Evolutionary conservation across 176 grass and related monocot species (phyloP).

Genomic region (Pontederia crassipes): DNA sequence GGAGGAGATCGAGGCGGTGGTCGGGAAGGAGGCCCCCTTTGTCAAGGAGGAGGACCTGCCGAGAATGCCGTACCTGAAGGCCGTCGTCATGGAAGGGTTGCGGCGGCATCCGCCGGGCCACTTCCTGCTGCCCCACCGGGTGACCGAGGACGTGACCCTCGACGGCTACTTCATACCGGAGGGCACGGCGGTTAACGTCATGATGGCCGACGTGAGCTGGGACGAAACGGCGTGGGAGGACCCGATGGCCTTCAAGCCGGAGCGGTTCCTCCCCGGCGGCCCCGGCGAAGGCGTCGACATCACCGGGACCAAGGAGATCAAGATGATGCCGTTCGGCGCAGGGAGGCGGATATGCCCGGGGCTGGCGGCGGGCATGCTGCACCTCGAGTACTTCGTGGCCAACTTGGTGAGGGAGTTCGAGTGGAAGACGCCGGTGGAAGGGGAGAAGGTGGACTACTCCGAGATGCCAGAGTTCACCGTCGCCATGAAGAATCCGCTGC

Average conservation of each 20-base stretch:
- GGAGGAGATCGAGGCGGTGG: no score
- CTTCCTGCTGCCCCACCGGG: constrained; percentile 22
- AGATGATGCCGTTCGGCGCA: constrained; percentile 65
- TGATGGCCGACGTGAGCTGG: constrained; percentile 43
- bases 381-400: constrained; percentile 55
- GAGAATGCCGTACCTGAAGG: not conserved
- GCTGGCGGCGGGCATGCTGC: constrained; percentile 36
- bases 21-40: no score
- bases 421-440: constrained; percentile 34
- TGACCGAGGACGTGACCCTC: constrained; percentile 14
- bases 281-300: constrained; percentile 41
- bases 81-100: constrained; percentile 18
- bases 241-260: constrained; percentile 32
- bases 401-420: constrained; percentile 53
- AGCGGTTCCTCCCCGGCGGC: constrained; percentile 37
- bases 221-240: constrained; percentile 36
- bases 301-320: constrained; percentile 45
- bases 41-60: no score
- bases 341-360: constrained; percentile 50
- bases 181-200: constrained; percentile 42
- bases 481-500: constrained; percentile 51
- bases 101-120: constrained; percentile 29
- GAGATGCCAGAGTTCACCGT: constrained; percentile 47
- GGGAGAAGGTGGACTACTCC: constrained; percentile 46
- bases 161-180: constrained; percentile 42